These are phyloP conservation scores for Fusarium sororula DNA, from an alignment of 2,329 filamentous ascomycete species.

Conservation along the genomic window DNA sequence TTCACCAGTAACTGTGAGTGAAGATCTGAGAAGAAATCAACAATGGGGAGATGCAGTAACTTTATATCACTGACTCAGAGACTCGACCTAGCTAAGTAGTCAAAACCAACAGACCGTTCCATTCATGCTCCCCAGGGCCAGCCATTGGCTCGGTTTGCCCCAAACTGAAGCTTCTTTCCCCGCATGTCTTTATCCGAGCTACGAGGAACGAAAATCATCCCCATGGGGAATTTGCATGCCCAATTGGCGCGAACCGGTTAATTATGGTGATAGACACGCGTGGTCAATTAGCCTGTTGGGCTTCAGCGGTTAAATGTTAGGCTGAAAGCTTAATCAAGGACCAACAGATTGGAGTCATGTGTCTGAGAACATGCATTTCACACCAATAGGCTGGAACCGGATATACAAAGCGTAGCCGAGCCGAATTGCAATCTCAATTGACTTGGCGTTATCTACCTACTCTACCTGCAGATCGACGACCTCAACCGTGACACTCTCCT, in stretches of 20 bases:
- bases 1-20: not conserved
- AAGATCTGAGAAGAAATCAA: not conserved
- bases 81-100: no score
- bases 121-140: not conserved
- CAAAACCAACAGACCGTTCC: not conserved
- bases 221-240: not conserved
- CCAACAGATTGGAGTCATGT: slow-evolving; percentile 10
- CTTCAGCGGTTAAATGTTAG: not conserved
- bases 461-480: slow-evolving; percentile 3
- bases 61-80: slow-evolving; percentile 7
- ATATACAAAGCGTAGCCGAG: not conserved
- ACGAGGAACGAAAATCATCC: slow-evolving; percentile 7
- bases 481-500: not conserved
- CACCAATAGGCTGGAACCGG: not conserved
- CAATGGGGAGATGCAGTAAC: not conserved
- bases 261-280: not conserved
- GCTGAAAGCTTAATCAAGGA: slow-evolving; percentile 8
- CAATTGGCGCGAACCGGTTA: not conserved
- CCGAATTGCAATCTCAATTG: not conserved
- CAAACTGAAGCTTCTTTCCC: not conserved
- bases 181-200: slow-evolving; percentile 16
- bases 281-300: not conserved
- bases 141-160: not conserved
- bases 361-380: not conserved
- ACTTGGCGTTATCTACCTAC: not conserved